These are phyloP conservation scores for Saccharata proteae DNA, from an alignment of 2,329 filamentous ascomycete genomes.

Conservation along the genomic window DNA sequence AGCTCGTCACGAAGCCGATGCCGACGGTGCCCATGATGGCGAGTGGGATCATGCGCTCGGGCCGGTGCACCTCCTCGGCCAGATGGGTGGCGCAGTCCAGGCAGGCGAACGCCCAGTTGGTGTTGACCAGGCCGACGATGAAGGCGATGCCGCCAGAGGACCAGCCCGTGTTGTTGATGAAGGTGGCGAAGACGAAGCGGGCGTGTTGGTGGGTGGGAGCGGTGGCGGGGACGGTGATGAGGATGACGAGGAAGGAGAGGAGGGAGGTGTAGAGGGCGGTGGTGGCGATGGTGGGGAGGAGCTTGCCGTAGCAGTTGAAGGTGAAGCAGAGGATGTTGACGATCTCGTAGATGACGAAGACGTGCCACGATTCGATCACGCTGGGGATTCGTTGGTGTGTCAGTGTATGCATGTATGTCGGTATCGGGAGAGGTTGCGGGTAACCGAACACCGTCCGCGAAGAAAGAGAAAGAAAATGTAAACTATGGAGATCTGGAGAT, in stretches of 20 bases:
- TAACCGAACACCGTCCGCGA: background rate
- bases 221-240: slow-evolving; percentile 35
- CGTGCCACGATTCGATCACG: slow-evolving; percentile 22
- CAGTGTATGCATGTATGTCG: slow-evolving; percentile 1
- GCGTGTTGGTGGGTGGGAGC: slow-evolving; percentile 33
- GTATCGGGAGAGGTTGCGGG: background rate
- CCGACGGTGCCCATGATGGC: slow-evolving; percentile 38
- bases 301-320: slow-evolving; percentile 34
- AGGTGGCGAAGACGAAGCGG: slow-evolving; percentile 40
- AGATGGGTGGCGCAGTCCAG: slow-evolving; percentile 40
- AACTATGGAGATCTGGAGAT: background rate
- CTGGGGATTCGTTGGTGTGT: slow-evolving; percentile 12
- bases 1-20: slow-evolving; percentile 38
- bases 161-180: slow-evolving; percentile 42
- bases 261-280: slow-evolving; percentile 35
- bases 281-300: slow-evolving; percentile 28
- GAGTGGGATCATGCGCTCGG: slow-evolving; percentile 37
- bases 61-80: slow-evolving; percentile 37
- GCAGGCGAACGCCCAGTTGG: slow-evolving; percentile 39
- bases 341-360: slow-evolving; percentile 34
- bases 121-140: slow-evolving; percentile 40
- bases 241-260: slow-evolving; percentile 35
- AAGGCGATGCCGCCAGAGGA: slow-evolving; percentile 35
- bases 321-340: slow-evolving; percentile 36
- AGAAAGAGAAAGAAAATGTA: background rate